A percentile compares a stretch with the other conserved stretches of the same genome.
These are phyloP conservation scores for Dovyalis caffra DNA, from an alignment of 345 rosid genomes.

Conservation along the genomic window DNA sequence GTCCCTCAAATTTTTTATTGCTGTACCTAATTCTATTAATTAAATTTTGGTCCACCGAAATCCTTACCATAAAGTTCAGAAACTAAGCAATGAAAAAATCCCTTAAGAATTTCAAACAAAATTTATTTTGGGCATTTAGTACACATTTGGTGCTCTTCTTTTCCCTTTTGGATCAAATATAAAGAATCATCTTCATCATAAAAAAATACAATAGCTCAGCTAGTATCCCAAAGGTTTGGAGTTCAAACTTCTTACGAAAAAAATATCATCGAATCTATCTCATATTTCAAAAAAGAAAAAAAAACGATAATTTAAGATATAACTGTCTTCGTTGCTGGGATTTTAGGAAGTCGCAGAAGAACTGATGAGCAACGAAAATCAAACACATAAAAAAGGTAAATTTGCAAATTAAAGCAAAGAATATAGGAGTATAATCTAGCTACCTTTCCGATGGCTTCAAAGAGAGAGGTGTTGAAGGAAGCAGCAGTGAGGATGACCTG, in stretches of 20 bases:
- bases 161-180: too few species aligned
- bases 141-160: too few species aligned
- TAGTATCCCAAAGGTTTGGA: too few species aligned
- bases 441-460: conserved; percentile 89
- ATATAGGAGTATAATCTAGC: too few species aligned
- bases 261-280: too few species aligned
- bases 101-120: too few species aligned
- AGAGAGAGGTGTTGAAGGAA: conserved; percentile 78
- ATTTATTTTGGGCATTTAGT: too few species aligned
- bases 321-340: not conserved
- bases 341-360: not conserved
- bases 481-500: conserved; percentile 92
- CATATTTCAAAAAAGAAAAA: too few species aligned
- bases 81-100: not conserved
- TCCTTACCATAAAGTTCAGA: not conserved
- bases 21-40: not conserved
- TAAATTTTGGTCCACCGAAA: not conserved
- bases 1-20: not conserved
- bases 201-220: too few species aligned
- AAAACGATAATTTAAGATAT: too few species aligned
- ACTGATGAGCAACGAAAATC: not conserved
- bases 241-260: too few species aligned
- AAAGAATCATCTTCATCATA: too few species aligned
- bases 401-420: not conserved
- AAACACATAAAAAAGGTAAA: not conserved